phyloP scores from a whole-genome alignment of 2,329 filamentous ascomycete species.

The Paramyrothecium roridum region DNA sequence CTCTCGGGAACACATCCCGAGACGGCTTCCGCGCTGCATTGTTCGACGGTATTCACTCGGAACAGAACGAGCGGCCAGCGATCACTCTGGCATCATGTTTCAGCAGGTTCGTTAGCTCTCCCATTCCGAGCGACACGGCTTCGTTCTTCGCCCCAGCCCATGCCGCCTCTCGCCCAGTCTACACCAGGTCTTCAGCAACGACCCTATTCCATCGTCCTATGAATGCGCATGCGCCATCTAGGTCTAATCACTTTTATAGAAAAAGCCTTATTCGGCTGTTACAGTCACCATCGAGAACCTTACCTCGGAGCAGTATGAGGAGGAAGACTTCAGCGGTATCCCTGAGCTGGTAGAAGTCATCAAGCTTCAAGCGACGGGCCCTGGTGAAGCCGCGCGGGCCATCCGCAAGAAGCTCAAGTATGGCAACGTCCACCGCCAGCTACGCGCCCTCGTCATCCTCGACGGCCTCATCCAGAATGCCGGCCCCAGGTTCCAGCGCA shows the following conservation, averaged over 20 bases:
- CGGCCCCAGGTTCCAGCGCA: slow-evolving; percentile 78
- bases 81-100: slow-evolving; percentile 18
- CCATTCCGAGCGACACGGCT: neutral
- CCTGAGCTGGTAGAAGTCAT: slow-evolving; percentile 94
- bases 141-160: neutral
- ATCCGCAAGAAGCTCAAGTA: slow-evolving; percentile 99
- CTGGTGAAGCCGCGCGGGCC: slow-evolving; percentile 84
- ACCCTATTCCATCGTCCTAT: neutral
- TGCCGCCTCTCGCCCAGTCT: slow-evolving; percentile 3
- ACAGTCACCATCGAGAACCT: slow-evolving; percentile 89
- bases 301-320: slow-evolving; percentile 84
- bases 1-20: neutral
- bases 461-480: slow-evolving; percentile 96
- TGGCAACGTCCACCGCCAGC: slow-evolving; percentile 87
- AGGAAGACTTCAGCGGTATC: slow-evolving; percentile 88
- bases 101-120: slow-evolving; percentile 18
- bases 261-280: slow-evolving; percentile 87
- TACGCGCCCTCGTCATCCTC: slow-evolving; percentile 82
- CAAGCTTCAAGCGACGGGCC: slow-evolving; percentile 81
- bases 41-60: no score
- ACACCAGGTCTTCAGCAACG: no score
- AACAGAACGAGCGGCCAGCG: neutral
- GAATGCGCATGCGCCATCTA: neutral
- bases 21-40: no score
- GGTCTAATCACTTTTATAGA: slow-evolving; percentile 15